Evolutionary conservation across 1,284 basidiomycete genomes (phyloP).

Genomic region (Ustanciosporium gigantosporum): DNA sequence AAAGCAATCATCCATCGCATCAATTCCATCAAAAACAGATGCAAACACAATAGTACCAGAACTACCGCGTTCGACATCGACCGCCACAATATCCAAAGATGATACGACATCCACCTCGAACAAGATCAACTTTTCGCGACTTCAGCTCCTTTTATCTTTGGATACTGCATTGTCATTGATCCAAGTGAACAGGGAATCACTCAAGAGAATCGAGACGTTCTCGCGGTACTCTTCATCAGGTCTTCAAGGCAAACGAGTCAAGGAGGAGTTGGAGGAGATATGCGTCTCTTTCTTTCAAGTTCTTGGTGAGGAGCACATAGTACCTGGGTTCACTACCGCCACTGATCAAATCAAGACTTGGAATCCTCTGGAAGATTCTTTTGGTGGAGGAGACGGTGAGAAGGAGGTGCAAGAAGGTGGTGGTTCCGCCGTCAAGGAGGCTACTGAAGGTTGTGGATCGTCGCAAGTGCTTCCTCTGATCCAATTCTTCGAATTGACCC

Average conservation of each 20-base stretch:
- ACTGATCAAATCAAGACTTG: conserved; percentile 43
- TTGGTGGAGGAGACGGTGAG: conserved; percentile 2
- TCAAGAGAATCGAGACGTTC: conserved; percentile 91
- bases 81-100: neutral
- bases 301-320: conserved; percentile 78
- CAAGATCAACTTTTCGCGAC: conserved; percentile 5
- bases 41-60: too few relatives aligned
- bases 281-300: conserved; percentile 82
- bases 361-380: conserved; percentile 20
- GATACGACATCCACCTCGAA: neutral
- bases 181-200: conserved; percentile 82
- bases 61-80: neutral
- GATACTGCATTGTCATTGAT: conserved; percentile 90
- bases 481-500: conserved; percentile 96
- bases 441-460: neutral
- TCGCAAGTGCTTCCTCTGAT: conserved; percentile 81
- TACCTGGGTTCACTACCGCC: conserved; percentile 81
- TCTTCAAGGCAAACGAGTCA: conserved; percentile 67
- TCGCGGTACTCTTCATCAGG: conserved; percentile 69
- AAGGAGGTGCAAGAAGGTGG: neutral
- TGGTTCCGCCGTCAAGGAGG: too few relatives aligned
- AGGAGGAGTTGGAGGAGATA: conserved; percentile 76
- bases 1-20: neutral
- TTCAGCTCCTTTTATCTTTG: conserved; percentile 76
- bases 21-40: neutral